phyloP scores from a whole-genome alignment of 495 filamentous ascomycete genomes.

The Lophium mytilinum region DNA sequence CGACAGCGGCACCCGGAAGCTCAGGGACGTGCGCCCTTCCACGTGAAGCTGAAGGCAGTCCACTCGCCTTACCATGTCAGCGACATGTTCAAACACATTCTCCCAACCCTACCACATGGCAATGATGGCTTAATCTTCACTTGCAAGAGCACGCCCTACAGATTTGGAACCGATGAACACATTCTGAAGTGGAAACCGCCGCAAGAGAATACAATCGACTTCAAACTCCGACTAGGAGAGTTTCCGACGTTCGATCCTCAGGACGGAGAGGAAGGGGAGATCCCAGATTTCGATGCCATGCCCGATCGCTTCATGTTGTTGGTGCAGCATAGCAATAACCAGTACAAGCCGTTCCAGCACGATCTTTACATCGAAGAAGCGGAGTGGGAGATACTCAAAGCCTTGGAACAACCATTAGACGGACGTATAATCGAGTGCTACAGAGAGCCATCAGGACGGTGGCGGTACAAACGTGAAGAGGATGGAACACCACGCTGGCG shows the following conservation, averaged over 20 bases:
- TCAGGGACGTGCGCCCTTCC: slow-evolving; percentile 69
- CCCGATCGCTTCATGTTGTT: slow-evolving; percentile 46
- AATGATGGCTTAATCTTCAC: slow-evolving; percentile 98
- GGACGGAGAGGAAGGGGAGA: slow-evolving; percentile 28
- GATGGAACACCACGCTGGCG: slow-evolving; percentile 58
- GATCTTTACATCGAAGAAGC: slow-evolving; percentile 56
- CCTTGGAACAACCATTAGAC: slow-evolving; percentile 59
- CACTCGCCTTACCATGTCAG: slow-evolving; percentile 80
- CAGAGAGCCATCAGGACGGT: slow-evolving; percentile 60
- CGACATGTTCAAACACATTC: slow-evolving; percentile 79
- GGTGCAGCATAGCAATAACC: slow-evolving; percentile 44
- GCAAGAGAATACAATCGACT: slow-evolving; percentile 88
- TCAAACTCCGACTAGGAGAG: slow-evolving; percentile 59
- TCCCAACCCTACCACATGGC: slow-evolving; percentile 78
- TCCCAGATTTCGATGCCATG: slow-evolving; percentile 54
- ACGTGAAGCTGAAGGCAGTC: slow-evolving; percentile 76
- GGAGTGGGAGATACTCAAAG: slow-evolving; percentile 81
- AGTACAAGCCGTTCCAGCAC: slow-evolving; percentile 54
- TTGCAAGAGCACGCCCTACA: slow-evolving; percentile 74
- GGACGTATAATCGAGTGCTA: slow-evolving; percentile 82
- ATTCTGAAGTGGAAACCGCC: slow-evolving; percentile 97
- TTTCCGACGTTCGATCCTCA: slow-evolving; percentile 69
- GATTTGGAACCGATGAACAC: slow-evolving; percentile 79
- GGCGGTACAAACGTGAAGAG: slow-evolving; percentile 56
- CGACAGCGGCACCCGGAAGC: slow-evolving; percentile 38